phyloP scores from a whole-genome alignment of 352 stramenopile genomes.

The Thalassiosira ordinaria region DNA sequence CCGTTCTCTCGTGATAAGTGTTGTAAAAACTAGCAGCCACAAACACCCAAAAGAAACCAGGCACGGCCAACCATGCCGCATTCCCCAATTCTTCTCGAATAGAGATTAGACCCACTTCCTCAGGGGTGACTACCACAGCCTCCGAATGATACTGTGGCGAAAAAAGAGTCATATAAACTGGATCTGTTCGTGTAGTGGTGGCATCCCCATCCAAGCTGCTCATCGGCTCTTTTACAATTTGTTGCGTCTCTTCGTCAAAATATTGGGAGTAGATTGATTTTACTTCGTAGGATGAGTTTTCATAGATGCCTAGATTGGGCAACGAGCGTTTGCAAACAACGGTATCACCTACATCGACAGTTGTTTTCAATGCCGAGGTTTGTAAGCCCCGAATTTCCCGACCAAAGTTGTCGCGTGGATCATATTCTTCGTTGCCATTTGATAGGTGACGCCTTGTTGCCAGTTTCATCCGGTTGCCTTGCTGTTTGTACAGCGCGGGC shows the following conservation, averaged over 20 bases:
- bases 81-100: constrained; percentile 44
- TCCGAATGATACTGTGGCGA: constrained; percentile 34
- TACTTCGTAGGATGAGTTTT: constrained; percentile 59
- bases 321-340: constrained; percentile 52
- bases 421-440: constrained; percentile 22
- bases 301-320: constrained; percentile 41
- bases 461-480: not conserved
- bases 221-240: constrained; percentile 40
- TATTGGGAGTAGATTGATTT: constrained; percentile 56
- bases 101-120: constrained; percentile 53
- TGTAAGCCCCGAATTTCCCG: constrained; percentile 34
- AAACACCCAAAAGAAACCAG: constrained; percentile 67
- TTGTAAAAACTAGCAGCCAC: constrained; percentile 54
- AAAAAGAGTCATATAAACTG: constrained; percentile 52
- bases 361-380: constrained; percentile 43
- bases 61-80: constrained; percentile 46
- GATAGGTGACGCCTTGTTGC: not conserved
- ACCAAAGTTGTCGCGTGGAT: constrained; percentile 45
- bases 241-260: constrained; percentile 52
- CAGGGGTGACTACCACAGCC: constrained; percentile 48
- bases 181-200: constrained; percentile 19
- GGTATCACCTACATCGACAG: constrained; percentile 41
- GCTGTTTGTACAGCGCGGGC: not conserved
- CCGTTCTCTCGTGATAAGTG: constrained; percentile 60
- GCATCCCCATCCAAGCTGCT: constrained; percentile 27